Conservation (phyloP, 1,284 basidiomycete genomes). For the Mycena citricolor region DNA sequence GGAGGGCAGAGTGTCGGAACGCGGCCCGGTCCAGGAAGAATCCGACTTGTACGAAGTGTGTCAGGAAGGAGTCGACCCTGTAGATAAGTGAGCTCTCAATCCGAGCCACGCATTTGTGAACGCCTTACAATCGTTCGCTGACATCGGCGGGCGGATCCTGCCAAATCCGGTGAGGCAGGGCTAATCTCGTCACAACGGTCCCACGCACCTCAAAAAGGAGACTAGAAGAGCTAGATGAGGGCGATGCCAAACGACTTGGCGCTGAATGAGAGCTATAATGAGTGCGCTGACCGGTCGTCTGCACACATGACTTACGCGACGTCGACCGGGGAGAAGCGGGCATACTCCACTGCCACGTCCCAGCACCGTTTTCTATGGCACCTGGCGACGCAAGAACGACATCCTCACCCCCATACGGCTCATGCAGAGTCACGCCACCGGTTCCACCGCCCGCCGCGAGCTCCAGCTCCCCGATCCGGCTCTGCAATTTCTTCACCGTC, state of each 20-base stretch:
- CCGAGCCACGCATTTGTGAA: neutral
- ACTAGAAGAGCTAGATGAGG: conserved; percentile 8
- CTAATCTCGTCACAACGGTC: too few relatives aligned
- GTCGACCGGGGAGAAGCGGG: neutral
- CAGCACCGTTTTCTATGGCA: too few relatives aligned
- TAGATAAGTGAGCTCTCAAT: neutral
- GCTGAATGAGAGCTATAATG: neutral
- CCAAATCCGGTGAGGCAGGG: too few relatives aligned
- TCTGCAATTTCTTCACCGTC: conserved; percentile 28
- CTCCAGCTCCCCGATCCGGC: conserved; percentile 28
- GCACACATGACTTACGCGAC: neutral
- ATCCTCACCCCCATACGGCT: conserved; percentile 11
- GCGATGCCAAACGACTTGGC: conserved; percentile 4
- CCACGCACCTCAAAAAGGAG: conserved; percentile 16
- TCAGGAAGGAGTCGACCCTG: conserved; percentile 37
- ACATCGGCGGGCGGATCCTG: conserved; percentile 13
- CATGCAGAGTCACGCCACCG: conserved; percentile 9
- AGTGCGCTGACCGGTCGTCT: neutral
- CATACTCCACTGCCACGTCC: neutral
- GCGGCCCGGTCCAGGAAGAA: conserved; percentile 10
- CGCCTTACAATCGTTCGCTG: conserved; percentile 5
- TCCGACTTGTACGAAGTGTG: conserved; percentile 37
- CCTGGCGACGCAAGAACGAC: neutral
- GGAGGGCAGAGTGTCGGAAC: conserved; percentile 28
- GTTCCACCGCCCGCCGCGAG: conserved; percentile 1